phyloP scores from a whole-genome alignment of 2,329 filamentous ascomycete genomes.

The Cylindrodendrum hubeiense region DNA sequence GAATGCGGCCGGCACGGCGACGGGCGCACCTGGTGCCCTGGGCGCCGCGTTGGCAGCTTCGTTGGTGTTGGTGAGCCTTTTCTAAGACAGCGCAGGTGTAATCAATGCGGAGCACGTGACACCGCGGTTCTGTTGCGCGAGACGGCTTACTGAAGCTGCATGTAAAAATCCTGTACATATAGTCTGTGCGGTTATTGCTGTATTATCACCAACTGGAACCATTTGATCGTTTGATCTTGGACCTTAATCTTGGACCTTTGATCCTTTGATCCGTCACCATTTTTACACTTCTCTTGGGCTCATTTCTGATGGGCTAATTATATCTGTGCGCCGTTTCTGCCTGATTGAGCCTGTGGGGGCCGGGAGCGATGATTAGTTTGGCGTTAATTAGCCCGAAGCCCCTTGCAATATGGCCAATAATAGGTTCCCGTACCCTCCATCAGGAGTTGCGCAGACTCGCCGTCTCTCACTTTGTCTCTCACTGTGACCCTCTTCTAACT shows the following conservation, averaged over 20 bases:
- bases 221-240: no score
- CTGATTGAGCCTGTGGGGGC: slow-evolving; percentile 16
- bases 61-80: slow-evolving; percentile 31
- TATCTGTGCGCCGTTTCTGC: slow-evolving; percentile 4
- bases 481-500: neutral
- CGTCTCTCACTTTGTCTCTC: neutral
- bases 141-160: neutral
- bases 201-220: neutral
- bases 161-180: slow-evolving; percentile 2
- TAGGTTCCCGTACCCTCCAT: neutral
- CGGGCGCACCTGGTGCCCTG: slow-evolving; percentile 11
- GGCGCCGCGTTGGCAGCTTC: slow-evolving; percentile 14
- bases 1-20: slow-evolving; percentile 13
- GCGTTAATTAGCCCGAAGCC: neutral
- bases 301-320: neutral
- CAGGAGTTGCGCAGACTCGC: neutral
- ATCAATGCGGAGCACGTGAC: neutral
- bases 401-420: neutral
- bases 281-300: neutral
- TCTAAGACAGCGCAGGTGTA: slow-evolving; percentile 36
- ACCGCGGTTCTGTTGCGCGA: neutral
- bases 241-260: no score
- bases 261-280: no score
- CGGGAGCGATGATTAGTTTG: neutral
- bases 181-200: neutral